These are phyloP conservation scores for Arxiozyma heterogenica DNA, from an alignment of 1,139 yeast genomes.

Conservation along the genomic window DNA sequence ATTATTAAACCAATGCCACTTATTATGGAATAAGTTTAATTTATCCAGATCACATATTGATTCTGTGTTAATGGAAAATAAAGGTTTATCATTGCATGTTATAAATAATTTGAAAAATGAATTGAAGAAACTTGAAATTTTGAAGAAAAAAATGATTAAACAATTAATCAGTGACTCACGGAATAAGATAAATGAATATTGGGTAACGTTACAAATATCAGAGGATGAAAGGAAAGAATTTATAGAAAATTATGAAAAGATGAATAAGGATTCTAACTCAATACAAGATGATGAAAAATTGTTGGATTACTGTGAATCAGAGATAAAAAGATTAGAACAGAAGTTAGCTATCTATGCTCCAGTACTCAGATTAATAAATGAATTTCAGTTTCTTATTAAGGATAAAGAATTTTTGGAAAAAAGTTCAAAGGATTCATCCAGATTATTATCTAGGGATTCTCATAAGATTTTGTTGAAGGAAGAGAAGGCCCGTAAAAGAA, in stretches of 20 bases:
- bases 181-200: conserved; percentile 45
- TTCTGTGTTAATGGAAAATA: conserved; percentile 35
- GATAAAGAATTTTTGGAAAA: conserved; percentile 59
- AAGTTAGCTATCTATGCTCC: conserved; percentile 47
- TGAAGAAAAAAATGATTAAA: conserved; percentile 57
- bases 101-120: conserved; percentile 40
- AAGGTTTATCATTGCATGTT: conserved; percentile 22
- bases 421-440: conserved; percentile 70
- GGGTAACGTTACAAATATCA: conserved; percentile 56
- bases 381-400: conserved; percentile 44
- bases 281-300: conserved; percentile 42
- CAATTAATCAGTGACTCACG: conserved; percentile 59
- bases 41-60: conserved; percentile 35
- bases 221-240: conserved; percentile 38
- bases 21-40: conserved; percentile 45
- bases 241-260: conserved; percentile 24
- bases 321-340: conserved; percentile 42
- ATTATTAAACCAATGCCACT: conserved; percentile 32
- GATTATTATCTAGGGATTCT: conserved; percentile 67
- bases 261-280: conserved; percentile 30
- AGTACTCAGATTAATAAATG: conserved; percentile 45
- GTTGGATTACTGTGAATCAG: conserved; percentile 53
- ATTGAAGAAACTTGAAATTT: conserved; percentile 45
- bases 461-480: conserved; percentile 73
- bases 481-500: conserved; percentile 61